A percentile compares a stretch with the other conserved stretches of the same genome.
phyloP scores from a whole-genome alignment of 768 basidiomycete genomes.

The Melanogaster broomeanus region DNA sequence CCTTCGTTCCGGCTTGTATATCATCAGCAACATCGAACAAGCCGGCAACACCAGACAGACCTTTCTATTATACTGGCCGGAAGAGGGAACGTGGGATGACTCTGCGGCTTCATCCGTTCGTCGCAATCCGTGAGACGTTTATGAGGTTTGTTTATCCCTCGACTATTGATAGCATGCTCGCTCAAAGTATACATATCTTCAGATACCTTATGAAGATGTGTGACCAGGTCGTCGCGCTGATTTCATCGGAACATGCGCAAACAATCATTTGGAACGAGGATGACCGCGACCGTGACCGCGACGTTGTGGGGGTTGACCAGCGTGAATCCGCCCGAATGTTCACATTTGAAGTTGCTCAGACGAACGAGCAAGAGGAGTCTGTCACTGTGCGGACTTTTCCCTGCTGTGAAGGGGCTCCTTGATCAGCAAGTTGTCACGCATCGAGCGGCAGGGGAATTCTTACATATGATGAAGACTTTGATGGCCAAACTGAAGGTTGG shows the following conservation, averaged over 20 bases:
- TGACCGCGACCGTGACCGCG: constrained; percentile 16
- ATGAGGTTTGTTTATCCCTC: constrained; percentile 47
- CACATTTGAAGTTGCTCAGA: constrained; percentile 55
- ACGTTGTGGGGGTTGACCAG: constrained; percentile 33
- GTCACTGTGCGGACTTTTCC: constrained; percentile 46
- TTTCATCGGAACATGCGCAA: constrained; percentile 49
- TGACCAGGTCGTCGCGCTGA: constrained; percentile 53
- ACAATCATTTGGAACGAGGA: constrained; percentile 47
- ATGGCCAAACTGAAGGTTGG: constrained; percentile 68
- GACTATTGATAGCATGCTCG: not conserved
- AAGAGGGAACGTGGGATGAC: constrained; percentile 60
- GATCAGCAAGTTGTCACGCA: constrained; percentile 53
- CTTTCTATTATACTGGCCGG: constrained; percentile 64
- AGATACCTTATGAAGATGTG: constrained; percentile 63
- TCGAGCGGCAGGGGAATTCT: constrained; percentile 51
- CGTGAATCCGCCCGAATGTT: constrained; percentile 50
- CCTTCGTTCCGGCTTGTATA: constrained; percentile 51
- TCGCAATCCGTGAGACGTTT: constrained; percentile 58
- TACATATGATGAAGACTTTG: constrained; percentile 57
- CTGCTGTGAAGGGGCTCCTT: constrained; percentile 44
- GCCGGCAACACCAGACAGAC: constrained; percentile 24
- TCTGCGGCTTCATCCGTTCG: constrained; percentile 42
- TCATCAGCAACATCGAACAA: constrained; percentile 24
- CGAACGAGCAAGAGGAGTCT: constrained; percentile 54
- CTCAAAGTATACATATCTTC: not conserved